Percentiles rank a stretch among this genome's conserved stretches.
These are phyloP conservation scores for Cryptococcus jaspeensis DNA, from an alignment of 1,284 basidiomycete species.

Conservation along the genomic window DNA sequence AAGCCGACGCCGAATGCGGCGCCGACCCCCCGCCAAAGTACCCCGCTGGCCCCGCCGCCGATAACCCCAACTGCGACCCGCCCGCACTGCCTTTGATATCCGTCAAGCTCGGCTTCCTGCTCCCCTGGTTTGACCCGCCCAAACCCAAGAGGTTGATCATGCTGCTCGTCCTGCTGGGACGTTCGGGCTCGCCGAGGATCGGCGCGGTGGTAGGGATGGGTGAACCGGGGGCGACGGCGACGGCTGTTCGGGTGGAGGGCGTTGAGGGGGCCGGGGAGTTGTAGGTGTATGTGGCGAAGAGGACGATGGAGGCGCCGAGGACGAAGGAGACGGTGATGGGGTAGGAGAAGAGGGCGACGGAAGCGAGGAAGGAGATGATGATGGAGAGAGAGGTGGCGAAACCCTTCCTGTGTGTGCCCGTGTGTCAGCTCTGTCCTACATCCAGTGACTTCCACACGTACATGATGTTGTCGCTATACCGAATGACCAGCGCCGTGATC, in stretches of 20 bases:
- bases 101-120: conserved; percentile 15
- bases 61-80: background rate
- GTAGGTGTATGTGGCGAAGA: conserved; percentile 86
- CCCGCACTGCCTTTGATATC: conserved; percentile 7
- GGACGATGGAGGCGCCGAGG: conserved; percentile 75
- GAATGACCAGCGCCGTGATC: conserved; percentile 70
- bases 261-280: conserved; percentile 58
- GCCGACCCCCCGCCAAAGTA: background rate
- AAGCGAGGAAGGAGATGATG: conserved; percentile 87
- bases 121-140: conserved; percentile 12
- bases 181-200: conserved; percentile 47
- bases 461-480: conserved; percentile 56
- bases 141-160: conserved; percentile 43
- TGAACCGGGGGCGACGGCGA: conserved; percentile 46
- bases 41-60: background rate
- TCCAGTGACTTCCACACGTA: conserved; percentile 18
- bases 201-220: conserved; percentile 45
- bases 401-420: conserved; percentile 60
- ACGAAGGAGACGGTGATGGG: conserved; percentile 80
- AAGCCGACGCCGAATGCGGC: background rate
- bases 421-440: background rate
- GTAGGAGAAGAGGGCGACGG: conserved; percentile 83
- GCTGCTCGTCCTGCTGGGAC: conserved; percentile 37
- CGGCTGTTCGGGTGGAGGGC: conserved; percentile 29
- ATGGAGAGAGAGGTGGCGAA: conserved; percentile 92